Percentiles rank a stretch among this genome's conserved stretches.
Evolutionary conservation across 805 yeast species (phyloP).

Genomic region (Nakazawaea peltata): DNA sequence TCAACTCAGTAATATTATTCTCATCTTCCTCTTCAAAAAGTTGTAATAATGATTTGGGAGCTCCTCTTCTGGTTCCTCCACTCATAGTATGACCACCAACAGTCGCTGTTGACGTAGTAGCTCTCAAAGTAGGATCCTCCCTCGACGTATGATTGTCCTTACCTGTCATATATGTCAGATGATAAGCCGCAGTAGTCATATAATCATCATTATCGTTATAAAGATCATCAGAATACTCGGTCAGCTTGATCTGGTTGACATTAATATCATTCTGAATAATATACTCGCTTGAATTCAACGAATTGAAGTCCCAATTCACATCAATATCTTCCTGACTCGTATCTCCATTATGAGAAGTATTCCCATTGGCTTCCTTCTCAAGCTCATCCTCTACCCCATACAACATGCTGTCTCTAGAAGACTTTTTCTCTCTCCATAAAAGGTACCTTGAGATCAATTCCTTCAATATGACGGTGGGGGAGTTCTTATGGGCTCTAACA

Average conservation of each 20-base stretch:
- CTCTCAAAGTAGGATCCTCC: conserved; percentile 9
- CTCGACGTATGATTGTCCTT: conserved; percentile 3
- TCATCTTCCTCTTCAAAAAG: conserved; percentile 51
- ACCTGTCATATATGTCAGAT: conserved; percentile 11
- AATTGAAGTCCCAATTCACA: conserved; percentile 87
- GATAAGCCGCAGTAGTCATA: conserved; percentile 6
- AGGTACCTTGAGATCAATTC: conserved; percentile 71
- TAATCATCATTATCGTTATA: conserved; percentile 9
- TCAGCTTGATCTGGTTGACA: conserved; percentile 12
- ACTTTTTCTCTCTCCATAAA: conserved; percentile 64
- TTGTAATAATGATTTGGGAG: conserved; percentile 67
- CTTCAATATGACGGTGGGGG: conserved; percentile 52
- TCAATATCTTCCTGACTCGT: conserved; percentile 25
- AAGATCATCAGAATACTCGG: conserved; percentile 11
- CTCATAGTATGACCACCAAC: conserved; percentile 7
- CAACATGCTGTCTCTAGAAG: conserved; percentile 43
- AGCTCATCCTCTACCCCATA: conserved; percentile 32
- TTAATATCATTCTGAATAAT: conserved; percentile 64
- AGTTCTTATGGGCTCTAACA: conserved; percentile 50
- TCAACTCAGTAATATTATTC: conserved; percentile 17
- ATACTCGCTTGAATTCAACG: conserved; percentile 65
- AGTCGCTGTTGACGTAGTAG: neutral
- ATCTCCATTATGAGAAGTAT: conserved; percentile 16
- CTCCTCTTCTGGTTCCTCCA: conserved; percentile 33
- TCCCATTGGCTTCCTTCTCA: conserved; percentile 15